phyloP scores from a whole-genome alignment of 176 grass and related monocot species.

The Guadua angustifolia region DNA sequence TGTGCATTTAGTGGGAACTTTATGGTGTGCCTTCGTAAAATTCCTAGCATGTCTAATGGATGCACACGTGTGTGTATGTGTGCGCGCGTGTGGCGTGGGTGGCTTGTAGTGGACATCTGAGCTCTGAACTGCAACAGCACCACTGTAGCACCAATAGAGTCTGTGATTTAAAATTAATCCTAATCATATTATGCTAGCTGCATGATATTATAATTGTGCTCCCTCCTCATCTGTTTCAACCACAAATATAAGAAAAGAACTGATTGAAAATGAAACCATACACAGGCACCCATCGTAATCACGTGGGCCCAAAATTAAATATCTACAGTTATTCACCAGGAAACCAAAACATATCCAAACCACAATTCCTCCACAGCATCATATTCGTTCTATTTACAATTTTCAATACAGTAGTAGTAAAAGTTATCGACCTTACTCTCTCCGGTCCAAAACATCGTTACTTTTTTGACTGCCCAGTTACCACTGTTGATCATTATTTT shows the following conservation, averaged over 20 bases:
- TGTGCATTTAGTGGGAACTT: neutral
- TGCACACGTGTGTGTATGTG: neutral
- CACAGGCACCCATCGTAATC: neutral
- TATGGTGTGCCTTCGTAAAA: neutral
- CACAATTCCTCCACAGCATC: neutral
- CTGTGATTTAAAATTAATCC: neutral
- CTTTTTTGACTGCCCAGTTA: neutral
- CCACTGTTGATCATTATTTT: neutral
- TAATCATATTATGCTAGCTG: neutral
- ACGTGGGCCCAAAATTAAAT: neutral
- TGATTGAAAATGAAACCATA: neutral
- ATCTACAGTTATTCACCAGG: neutral
- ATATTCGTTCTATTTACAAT: neutral
- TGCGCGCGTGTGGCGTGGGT: too few relatives aligned
- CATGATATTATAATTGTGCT: neutral
- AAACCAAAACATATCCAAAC: conserved; percentile 31
- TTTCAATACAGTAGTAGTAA: conserved; percentile 2
- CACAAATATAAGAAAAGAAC: neutral
- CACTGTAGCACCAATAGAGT: neutral
- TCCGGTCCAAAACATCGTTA: neutral
- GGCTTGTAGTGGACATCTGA: neutral
- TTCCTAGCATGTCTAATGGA: neutral
- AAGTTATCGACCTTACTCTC: neutral
- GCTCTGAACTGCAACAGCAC: neutral
- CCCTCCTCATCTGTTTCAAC: neutral